These are phyloP conservation scores for Cercospora berteroae DNA, from an alignment of 2,329 filamentous ascomycete genomes.

Conservation along the genomic window DNA sequence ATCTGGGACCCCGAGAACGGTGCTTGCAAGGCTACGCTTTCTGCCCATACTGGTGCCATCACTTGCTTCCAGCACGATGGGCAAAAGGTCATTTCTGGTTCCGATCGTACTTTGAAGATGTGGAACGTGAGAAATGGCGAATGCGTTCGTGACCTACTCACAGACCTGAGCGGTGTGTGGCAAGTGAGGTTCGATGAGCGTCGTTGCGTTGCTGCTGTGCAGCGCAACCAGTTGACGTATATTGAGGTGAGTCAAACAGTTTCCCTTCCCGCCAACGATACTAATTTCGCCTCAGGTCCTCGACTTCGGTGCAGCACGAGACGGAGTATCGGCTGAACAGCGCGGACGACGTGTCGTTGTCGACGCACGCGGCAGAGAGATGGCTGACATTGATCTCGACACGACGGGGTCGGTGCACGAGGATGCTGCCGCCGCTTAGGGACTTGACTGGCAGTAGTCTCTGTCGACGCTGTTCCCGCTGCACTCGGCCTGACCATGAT, in stretches of 20 bases:
- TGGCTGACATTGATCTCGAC: conserved; percentile 34
- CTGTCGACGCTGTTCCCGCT: conserved; percentile 9
- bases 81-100: conserved; percentile 93
- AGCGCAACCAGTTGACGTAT: conserved; percentile 87
- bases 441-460: conserved; percentile 11
- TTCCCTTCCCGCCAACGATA: neutral
- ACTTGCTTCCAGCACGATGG: conserved; percentile 98
- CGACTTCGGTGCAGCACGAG: conserved; percentile 91
- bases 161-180: conserved; percentile 95
- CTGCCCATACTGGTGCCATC: conserved; percentile 93
- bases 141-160: conserved; percentile 87
- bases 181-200: conserved; percentile 97
- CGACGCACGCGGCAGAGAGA: conserved; percentile 39
- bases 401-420: conserved; percentile 16
- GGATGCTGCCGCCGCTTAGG: conserved; percentile 19
- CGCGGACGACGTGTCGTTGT: conserved; percentile 73
- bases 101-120: conserved; percentile 95
- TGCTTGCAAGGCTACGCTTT: conserved; percentile 83
- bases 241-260: conserved; percentile 68
- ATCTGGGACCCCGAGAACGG: conserved; percentile 97
- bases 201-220: conserved; percentile 92
- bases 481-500: neutral
- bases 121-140: conserved; percentile 94
- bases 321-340: conserved; percentile 74
- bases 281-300: conserved; percentile 67